Evolutionary conservation across 805 yeast species (phyloP), one percentile per base, ranked within the genome.

Genomic region (Metschnikowia koreensis): DNA sequence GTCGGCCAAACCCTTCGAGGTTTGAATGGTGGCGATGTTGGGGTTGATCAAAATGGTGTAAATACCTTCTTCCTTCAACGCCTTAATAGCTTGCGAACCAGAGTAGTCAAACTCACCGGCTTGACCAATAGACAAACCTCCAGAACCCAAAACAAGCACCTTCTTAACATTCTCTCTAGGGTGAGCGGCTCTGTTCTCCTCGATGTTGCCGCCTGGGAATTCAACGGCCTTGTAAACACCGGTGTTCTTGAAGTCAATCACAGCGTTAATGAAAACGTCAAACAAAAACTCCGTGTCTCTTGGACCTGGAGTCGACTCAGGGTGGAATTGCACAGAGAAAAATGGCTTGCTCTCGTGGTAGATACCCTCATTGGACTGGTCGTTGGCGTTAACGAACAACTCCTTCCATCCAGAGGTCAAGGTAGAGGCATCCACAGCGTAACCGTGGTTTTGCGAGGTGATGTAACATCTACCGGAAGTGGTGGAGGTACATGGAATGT

Each of bases 41-140:
- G 99, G 99, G 73, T 94, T 94, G 67, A 94, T 92, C 66, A 94
- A 81, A 60, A 94, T 86, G 51, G 98, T 92, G 80, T 93, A 90
- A 59, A 93, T 94, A 56, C 97, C 97, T 75, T 92, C 98, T 77
- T 94, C 97, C 72, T 90, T 93, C 74, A 94, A 80, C 44, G 99
- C 99, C 75, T 94, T 94, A 74, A 94, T 94, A 53, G 99, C 99
- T 76, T 94, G 99, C 50, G 97, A 90, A 66, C 99, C 99, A 43
- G 97, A 91, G 76, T 94, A 94, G 71, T 94, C 99, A 66, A 94
- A 94, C 75, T 94, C 99, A 73, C 99, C 99, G 58, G 99, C 99
- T 78, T 94, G 99, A 60, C 99, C 99, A 68, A 94, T 94, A 51
- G 97, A 89, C 64, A 94, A 80, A 69, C 99, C 99, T 78, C 99